phyloP scores from a whole-genome alignment of 306 rosid species.

The Quercus wislizeni region DNA sequence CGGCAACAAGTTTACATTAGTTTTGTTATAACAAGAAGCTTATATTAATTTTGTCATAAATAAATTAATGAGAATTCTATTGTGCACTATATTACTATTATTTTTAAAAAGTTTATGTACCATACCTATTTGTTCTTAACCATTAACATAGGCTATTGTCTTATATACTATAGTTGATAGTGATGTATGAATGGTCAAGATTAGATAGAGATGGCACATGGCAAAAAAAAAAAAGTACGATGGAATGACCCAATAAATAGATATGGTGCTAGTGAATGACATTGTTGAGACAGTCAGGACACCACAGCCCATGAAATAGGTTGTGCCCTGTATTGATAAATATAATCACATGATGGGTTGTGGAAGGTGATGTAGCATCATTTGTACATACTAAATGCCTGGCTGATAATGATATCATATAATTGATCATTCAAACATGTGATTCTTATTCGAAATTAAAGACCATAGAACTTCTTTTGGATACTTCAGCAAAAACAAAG shows the following conservation, averaged over 20 bases:
- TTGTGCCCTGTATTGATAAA: background rate
- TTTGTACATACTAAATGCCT: background rate
- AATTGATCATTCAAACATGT: background rate
- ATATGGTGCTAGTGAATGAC: background rate
- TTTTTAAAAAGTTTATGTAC: no score
- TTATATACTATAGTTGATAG: no score
- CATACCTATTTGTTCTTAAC: no score
- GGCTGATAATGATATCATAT: background rate
- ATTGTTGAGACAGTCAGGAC: background rate
- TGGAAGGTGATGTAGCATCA: background rate
- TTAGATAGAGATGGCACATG: no score
- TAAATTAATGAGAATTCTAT: no score
- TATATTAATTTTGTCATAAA: no score
- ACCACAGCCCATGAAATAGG: background rate
- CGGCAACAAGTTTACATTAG: no score
- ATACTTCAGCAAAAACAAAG: background rate
- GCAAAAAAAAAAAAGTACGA: background rate
- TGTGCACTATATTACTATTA: no score
- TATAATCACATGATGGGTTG: background rate
- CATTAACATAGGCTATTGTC: no score
- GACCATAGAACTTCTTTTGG: background rate
- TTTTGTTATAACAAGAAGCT: no score
- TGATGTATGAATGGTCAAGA: no score
- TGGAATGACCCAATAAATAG: background rate
- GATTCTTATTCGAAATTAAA: background rate